Conservation (phyloP, 306 rosid genomes). For the Acacia crassicarpa region DNA sequence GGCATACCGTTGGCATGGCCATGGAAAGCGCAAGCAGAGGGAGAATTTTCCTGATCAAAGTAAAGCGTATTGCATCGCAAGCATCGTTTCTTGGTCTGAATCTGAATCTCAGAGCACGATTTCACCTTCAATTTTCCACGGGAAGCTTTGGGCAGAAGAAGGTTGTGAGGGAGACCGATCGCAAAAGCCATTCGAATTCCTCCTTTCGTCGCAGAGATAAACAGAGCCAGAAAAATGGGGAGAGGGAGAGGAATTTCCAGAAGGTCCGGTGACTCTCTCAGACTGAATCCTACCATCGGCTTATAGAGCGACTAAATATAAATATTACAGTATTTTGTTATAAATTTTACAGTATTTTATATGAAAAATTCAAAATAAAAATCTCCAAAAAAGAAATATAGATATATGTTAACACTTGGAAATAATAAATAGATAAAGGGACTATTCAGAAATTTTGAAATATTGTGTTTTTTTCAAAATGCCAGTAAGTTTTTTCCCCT, state of each 20-base stretch:
- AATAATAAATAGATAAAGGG: no score
- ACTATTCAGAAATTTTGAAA: no score
- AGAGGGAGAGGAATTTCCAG: neutral
- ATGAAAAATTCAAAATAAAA: no score
- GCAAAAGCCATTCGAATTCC: constrained; percentile 34
- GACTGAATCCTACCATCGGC: no score
- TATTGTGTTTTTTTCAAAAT: no score
- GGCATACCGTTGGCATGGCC: constrained; percentile 75
- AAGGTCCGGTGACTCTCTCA: neutral
- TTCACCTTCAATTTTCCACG: constrained; percentile 29
- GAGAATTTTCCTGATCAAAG: constrained; percentile 41
- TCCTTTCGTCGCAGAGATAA: neutral
- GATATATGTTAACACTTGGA: no score
- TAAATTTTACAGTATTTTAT: no score
- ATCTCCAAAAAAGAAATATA: no score
- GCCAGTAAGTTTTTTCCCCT: no score
- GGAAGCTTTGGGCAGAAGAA: constrained; percentile 29
- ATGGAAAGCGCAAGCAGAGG: constrained; percentile 77
- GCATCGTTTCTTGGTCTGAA: constrained; percentile 47
- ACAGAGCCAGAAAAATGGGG: neutral
- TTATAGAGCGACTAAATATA: no score
- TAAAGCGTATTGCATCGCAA: constrained; percentile 70
- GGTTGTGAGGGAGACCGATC: constrained; percentile 20
- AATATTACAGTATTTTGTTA: no score
- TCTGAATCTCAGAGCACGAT: constrained; percentile 34